Evolutionary conservation across 768 basidiomycete species (phyloP).

Genomic region (Naematelia encephala): DNA sequence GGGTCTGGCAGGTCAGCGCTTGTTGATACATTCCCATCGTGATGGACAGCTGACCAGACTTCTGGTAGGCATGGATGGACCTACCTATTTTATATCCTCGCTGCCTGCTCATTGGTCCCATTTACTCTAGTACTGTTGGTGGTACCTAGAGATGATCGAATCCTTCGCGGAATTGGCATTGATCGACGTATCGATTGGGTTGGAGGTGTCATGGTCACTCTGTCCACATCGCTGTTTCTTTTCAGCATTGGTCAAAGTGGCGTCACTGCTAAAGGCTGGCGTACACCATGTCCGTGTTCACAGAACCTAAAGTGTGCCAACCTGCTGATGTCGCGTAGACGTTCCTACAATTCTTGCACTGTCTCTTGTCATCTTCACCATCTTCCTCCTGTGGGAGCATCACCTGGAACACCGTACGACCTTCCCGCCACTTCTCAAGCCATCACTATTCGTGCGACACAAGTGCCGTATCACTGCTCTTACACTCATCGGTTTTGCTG

Average conservation of each 20-base stretch:
- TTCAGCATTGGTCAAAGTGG: conserved; percentile 69
- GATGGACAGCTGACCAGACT: conserved; percentile 5
- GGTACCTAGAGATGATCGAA: conserved; percentile 57
- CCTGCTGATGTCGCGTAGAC: neutral
- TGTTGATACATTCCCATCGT: neutral
- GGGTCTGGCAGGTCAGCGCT: conserved; percentile 54
- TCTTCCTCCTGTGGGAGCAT: conserved; percentile 65
- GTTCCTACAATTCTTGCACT: conserved; percentile 65
- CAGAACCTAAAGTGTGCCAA: conserved; percentile 7
- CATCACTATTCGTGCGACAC: conserved; percentile 30
- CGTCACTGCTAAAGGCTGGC: conserved; percentile 60
- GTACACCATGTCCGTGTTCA: conserved; percentile 58
- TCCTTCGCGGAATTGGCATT: conserved; percentile 29
- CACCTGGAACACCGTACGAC: conserved; percentile 56
- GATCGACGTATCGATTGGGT: conserved; percentile 66
- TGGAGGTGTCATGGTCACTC: conserved; percentile 64
- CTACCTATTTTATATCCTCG: conserved; percentile 61
- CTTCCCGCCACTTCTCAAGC: conserved; percentile 26
- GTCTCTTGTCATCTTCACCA: conserved; percentile 58
- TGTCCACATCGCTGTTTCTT: conserved; percentile 63
- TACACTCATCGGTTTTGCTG: conserved; percentile 12
- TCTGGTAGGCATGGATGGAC: conserved; percentile 59
- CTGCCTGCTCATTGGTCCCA: conserved; percentile 60
- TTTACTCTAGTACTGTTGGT: conserved; percentile 59
- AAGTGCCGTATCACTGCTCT: conserved; percentile 14